These are phyloP conservation scores for Morella rubra DNA, from an alignment of 306 rosid species.

Conservation along the genomic window DNA sequence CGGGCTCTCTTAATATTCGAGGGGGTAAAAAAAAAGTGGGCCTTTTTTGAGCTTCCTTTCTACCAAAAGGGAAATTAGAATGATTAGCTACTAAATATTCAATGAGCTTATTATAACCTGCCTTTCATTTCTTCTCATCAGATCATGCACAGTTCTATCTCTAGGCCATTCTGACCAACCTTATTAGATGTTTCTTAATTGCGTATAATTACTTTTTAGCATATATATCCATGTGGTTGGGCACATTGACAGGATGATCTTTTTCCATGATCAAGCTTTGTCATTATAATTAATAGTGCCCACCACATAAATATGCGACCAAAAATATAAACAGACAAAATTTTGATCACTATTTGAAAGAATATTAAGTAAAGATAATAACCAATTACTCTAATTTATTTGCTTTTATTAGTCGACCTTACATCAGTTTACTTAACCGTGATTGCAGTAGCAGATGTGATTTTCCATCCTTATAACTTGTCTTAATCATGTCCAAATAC, in stretches of 20 bases:
- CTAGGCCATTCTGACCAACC: conserved; percentile 25
- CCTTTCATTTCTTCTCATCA: conserved; percentile 36
- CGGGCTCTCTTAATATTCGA: conserved; percentile 24
- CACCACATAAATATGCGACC: too few species aligned
- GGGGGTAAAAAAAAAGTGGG: conserved; percentile 29
- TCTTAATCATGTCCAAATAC: conserved; percentile 38
- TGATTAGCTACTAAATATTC: conserved; percentile 55
- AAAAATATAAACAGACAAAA: too few species aligned
- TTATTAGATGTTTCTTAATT: not conserved
- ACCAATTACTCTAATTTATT: too few species aligned
- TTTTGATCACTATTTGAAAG: too few species aligned
- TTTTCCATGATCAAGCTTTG: too few species aligned
- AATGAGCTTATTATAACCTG: conserved; percentile 51
- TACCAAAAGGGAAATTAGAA: conserved; percentile 44
- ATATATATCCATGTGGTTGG: too few species aligned
- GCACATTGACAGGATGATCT: too few species aligned
- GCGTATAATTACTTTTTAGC: conserved; percentile 16
- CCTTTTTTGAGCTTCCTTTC: conserved; percentile 39
- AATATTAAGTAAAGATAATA: too few species aligned
- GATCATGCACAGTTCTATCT: conserved; percentile 7
- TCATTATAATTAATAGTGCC: too few species aligned
- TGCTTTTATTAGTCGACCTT: too few species aligned
- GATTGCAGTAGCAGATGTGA: conserved; percentile 28
- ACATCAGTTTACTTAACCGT: conserved; percentile 2
- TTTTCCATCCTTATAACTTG: conserved; percentile 33